phyloP scores from a whole-genome alignment of 1,284 basidiomycete genomes.

The Malassezia caprae region DNA sequence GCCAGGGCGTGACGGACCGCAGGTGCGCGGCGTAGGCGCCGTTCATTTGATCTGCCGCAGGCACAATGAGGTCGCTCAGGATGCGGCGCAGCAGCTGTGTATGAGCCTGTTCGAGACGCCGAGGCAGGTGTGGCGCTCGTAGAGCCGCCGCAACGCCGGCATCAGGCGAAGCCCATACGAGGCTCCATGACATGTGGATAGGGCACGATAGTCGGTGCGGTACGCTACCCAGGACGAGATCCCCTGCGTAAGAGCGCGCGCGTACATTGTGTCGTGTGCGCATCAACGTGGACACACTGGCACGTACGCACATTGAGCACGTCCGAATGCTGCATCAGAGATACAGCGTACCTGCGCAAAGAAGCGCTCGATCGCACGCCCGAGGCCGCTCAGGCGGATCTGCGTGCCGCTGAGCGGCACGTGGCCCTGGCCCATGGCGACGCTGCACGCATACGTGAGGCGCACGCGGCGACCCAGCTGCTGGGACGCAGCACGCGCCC shows the following conservation, averaged over 20 bases:
- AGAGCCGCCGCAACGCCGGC: not conserved
- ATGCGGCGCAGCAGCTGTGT: not conserved
- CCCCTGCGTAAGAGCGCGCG: not conserved
- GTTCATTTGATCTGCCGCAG: not conserved
- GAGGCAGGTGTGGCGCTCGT: not conserved
- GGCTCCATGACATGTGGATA: not conserved
- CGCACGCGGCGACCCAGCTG: not conserved
- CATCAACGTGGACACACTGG: not conserved
- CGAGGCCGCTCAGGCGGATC: not conserved
- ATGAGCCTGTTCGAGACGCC: not conserved
- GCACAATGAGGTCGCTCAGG: not conserved
- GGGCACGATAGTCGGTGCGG: not conserved
- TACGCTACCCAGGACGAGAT: not conserved
- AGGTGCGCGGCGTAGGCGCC: not conserved
- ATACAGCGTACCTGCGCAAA: not conserved
- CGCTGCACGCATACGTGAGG: not conserved
- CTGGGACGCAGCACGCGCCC: not conserved
- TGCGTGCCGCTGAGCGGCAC: not conserved
- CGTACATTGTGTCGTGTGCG: not conserved
- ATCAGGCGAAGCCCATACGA: constrained; percentile 1
- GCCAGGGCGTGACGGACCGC: not conserved
- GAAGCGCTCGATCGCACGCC: not conserved
- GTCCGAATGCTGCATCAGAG: not conserved
- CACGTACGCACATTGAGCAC: not conserved
- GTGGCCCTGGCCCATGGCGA: not conserved